Evolutionary conservation across 345 rosid genomes (phyloP), one percentile per base, ranked within the genome.

Genomic region (Melaleuca alternifolia): DNA sequence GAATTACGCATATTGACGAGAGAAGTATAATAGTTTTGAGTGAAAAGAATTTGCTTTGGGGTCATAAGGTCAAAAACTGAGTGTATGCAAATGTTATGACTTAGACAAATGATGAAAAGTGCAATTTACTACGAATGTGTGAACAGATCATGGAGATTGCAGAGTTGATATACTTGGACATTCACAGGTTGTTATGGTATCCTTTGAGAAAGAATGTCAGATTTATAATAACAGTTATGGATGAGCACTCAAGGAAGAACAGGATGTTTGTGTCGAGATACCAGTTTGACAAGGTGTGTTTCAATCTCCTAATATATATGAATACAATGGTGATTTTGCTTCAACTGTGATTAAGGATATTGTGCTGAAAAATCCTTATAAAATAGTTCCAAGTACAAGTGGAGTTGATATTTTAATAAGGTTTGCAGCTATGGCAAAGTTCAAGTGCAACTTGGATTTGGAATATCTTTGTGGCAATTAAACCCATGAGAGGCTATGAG

Each of bases 1-100:
- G 61, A 56, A 56, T 56, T 56, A 13, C 24, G 14, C 24, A 24
- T 2, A 56, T 56, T 24, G 28, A 56, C 2, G 1, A 56, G 61
- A 56, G 28, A 56, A 56, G 61, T 56, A 11, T 56, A 23, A 5
- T 10, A 0, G 61, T 13, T 56, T 23, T 56, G 12, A 56, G 61
- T 0, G 6, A 56, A 56, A 24, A 56, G 61, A 56, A 56, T 56
- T 6, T 0, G 0, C 23, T 56, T n/a, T 56, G n/a, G 23, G 28
- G 28, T 56, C 24, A 56, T 24, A 56, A 23, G 61, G 24, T 10
- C 24, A 6, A 2, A 56, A 56, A 56, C 13, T 56, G 24, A 56
- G 10, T 56, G 14, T 56, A 56, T 56, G 28, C 61, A 10, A 0
- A 3, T 56, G 13, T 28, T 28, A 24, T 56, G 61, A 56, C 61